phyloP scores from a whole-genome alignment of 75 land plant genomes.

The Pinus albicaulis region DNA sequence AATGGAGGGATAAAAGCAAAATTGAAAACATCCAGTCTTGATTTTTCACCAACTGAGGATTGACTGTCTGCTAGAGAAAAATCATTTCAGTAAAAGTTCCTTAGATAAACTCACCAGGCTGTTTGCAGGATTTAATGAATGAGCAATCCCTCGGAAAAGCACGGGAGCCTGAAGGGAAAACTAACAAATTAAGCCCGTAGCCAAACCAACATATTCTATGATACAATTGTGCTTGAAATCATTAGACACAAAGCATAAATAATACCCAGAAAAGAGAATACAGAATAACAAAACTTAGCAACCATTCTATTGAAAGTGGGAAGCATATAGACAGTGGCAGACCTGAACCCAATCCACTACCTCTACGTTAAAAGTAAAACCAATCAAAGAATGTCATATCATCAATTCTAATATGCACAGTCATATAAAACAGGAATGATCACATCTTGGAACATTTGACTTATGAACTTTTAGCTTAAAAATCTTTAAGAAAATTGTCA shows the following conservation, averaged over 20 bases:
- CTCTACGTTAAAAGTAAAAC: not conserved
- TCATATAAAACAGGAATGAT: too few species aligned
- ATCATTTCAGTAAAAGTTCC: not conserved
- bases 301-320: not conserved
- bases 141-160: slow-evolving; percentile 85
- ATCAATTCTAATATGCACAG: not conserved
- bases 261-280: too few species aligned
- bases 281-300: slow-evolving; percentile 67
- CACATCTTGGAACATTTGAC: too few species aligned
- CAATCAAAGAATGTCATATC: not conserved
- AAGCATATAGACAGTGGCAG: not conserved
- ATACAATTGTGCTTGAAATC: not conserved
- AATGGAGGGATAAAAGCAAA: not conserved
- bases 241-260: not conserved
- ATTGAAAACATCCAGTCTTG: not conserved
- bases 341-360: not conserved
- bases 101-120: slow-evolving; percentile 51
- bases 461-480: too few species aligned
- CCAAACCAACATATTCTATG: not conserved
- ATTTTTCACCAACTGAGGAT: not conserved
- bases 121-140: slow-evolving; percentile 77
- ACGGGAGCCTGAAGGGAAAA: slow-evolving; percentile 74
- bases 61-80: not conserved
- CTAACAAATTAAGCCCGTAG: not conserved
- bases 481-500: too few species aligned